Percentiles rank a stretch among this genome's conserved stretches.
phyloP scores from a whole-genome alignment of 2,329 filamentous ascomycete genomes.

The Furcasterigmium sp. region DNA sequence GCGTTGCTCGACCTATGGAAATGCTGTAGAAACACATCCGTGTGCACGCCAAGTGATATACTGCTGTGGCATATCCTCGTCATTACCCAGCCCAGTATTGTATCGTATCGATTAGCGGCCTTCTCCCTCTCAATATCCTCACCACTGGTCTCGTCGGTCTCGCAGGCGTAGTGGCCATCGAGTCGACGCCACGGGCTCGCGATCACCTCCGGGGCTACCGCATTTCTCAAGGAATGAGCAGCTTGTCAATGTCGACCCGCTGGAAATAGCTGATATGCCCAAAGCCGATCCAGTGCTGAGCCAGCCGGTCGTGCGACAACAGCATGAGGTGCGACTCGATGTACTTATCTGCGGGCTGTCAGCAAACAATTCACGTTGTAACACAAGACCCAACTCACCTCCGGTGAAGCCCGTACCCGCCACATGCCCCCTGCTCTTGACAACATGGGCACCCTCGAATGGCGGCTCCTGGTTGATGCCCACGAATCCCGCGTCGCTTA shows the following conservation, averaged over 20 bases:
- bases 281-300: conserved; percentile 72
- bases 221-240: conserved; percentile 27
- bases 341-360: conserved; percentile 56
- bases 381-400: conserved; percentile 49
- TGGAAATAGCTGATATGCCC: conserved; percentile 57
- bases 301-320: conserved; percentile 69
- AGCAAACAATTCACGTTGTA: not conserved
- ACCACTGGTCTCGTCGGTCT: too few relatives aligned
- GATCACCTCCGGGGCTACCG: not conserved
- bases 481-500: conserved; percentile 59
- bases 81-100: too few relatives aligned
- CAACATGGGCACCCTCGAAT: conserved; percentile 70
- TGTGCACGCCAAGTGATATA: too few relatives aligned
- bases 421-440: conserved; percentile 72
- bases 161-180: too few relatives aligned
- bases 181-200: too few relatives aligned
- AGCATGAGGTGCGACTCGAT: conserved; percentile 74
- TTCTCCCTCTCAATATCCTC: too few relatives aligned
- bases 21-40: too few relatives aligned
- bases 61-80: too few relatives aligned
- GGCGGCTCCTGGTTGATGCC: conserved; percentile 58
- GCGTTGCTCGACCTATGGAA: too few relatives aligned
- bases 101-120: too few relatives aligned
- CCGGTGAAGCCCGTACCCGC: conserved; percentile 65
- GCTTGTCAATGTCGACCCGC: conserved; percentile 53